These are phyloP conservation scores for Oryza australiensis DNA, from an alignment of 176 grass and related monocot genomes.

Conservation along the genomic window DNA sequence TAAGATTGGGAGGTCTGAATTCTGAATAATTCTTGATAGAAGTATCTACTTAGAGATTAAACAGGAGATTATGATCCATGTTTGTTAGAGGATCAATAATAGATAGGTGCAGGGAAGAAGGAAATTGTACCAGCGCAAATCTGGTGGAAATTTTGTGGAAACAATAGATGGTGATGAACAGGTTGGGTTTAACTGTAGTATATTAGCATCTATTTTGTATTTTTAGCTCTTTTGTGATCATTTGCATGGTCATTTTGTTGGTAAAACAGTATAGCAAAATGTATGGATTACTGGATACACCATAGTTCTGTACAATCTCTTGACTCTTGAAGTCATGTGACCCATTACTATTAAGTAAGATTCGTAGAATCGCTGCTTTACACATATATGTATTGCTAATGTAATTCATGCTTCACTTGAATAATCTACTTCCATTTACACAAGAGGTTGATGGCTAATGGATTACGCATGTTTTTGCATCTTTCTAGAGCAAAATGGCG, in stretches of 20 bases:
- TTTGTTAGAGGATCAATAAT: neutral
- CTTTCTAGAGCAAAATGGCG: constrained; percentile 88
- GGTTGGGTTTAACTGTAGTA: neutral
- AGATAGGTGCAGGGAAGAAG: neutral
- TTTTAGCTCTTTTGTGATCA: neutral
- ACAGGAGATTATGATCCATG: neutral
- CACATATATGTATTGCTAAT: constrained; percentile 16
- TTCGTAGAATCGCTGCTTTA: neutral
- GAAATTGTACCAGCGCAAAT: constrained; percentile 4
- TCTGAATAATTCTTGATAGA: neutral
- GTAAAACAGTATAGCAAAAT: constrained; percentile 1
- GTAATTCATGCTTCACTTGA: neutral
- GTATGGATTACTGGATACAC: neutral
- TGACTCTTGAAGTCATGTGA: neutral
- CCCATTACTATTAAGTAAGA: neutral
- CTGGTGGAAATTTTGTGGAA: constrained; percentile 18
- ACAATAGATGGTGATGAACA: neutral
- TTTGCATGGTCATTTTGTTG: constrained; percentile 20
- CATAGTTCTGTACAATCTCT: constrained; percentile 16
- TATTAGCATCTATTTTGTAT: neutral
- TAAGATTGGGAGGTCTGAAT: neutral
- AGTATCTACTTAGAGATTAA: neutral
- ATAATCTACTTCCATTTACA: neutral
- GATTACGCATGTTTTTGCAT: neutral
- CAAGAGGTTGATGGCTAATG: neutral